These are phyloP conservation scores for Murraya paniculata DNA, from an alignment of 345 rosid genomes.

Conservation along the genomic window DNA sequence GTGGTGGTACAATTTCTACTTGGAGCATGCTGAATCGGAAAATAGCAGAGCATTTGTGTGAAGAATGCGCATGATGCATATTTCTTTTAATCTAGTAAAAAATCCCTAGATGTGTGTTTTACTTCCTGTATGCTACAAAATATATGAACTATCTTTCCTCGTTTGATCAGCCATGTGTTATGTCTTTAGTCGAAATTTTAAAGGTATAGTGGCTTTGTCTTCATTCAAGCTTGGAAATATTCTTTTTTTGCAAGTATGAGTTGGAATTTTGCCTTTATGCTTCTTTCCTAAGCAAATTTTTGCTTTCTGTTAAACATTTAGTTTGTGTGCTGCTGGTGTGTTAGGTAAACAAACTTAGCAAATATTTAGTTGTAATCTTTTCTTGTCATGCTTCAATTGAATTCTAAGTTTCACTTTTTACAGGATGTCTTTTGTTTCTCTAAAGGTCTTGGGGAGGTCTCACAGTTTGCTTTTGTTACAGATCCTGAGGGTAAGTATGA, in stretches of 20 bases:
- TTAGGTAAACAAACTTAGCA: neutral
- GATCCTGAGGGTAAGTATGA: conserved; percentile 99
- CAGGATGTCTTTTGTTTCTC: neutral
- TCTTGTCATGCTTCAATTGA: neutral
- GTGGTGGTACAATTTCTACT: neutral
- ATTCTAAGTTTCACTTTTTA: neutral
- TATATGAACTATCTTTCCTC: neutral
- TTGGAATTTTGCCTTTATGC: neutral
- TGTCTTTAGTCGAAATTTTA: neutral
- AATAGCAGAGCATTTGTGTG: neutral
- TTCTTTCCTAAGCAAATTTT: neutral
- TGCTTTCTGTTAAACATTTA: neutral
- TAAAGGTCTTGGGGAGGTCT: conserved; percentile 5
- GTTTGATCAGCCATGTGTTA: neutral
- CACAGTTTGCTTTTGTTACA: conserved; percentile 27
- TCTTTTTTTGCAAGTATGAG: neutral
- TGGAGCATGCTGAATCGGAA: neutral
- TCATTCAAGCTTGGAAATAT: neutral
- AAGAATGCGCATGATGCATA: neutral
- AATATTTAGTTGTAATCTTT: neutral
- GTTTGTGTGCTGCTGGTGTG: neutral
- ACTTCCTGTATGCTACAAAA: neutral
- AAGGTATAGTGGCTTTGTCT: neutral
- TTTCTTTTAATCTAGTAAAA: neutral
- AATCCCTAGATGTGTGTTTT: neutral